Evolutionary conservation across 164 flowering plant genomes (phyloP).

Genomic region (Kingdonia uniflora): DNA sequence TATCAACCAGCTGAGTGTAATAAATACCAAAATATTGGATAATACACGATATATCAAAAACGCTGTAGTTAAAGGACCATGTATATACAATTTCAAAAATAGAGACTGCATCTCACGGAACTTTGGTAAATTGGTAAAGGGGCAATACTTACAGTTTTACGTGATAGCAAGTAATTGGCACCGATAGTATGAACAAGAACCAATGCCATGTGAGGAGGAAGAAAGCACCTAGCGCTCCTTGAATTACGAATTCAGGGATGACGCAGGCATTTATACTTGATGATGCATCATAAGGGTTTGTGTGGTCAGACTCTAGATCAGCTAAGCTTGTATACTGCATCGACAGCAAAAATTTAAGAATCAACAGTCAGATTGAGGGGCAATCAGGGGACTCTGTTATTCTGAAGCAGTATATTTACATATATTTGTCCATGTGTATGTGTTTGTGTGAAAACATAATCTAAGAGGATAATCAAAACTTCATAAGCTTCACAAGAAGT

Average conservation of each 20-base stretch:
- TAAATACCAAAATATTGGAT: too few species aligned
- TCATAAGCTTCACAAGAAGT: too few species aligned
- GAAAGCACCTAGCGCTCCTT: conserved; percentile 29
- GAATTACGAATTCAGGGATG: conserved; percentile 42
- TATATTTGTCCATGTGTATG: neutral
- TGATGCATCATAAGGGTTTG: conserved; percentile 46
- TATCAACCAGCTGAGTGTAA: too few species aligned
- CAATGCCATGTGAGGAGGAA: conserved; percentile 58
- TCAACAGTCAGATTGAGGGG: neutral
- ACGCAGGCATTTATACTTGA: conserved; percentile 37
- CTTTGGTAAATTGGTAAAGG: neutral
- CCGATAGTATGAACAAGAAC: conserved; percentile 46
- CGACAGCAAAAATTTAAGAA: conserved; percentile 2
- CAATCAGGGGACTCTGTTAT: too few species aligned
- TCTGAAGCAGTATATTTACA: neutral
- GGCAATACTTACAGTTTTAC: conserved; percentile 32
- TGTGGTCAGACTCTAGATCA: conserved; percentile 52
- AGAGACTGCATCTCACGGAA: neutral
- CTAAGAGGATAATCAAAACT: too few species aligned
- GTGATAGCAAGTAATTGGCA: conserved; percentile 43
- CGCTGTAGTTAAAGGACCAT: too few species aligned
- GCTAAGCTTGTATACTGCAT: conserved; percentile 37
- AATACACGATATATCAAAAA: too few species aligned
- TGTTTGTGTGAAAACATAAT: too few species aligned
- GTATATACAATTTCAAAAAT: neutral